Conservation (phyloP, 23 red algal species). For the Gracilaria vermiculophylla region DNA sequence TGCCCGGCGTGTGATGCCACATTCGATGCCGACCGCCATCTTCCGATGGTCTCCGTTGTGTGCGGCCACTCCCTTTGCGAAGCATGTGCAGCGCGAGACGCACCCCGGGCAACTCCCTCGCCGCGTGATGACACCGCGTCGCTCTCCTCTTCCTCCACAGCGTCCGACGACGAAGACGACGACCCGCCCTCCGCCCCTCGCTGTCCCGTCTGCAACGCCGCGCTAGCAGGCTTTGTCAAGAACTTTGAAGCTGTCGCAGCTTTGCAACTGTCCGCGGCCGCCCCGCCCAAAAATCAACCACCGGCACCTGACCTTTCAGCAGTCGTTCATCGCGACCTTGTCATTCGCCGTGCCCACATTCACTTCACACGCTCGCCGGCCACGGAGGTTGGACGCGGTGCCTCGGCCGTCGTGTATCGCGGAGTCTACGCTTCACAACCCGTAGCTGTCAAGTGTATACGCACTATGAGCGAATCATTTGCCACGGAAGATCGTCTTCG, state of each 20-base stretch:
- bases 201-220: constrained; percentile 46
- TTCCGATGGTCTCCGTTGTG: constrained; percentile 73
- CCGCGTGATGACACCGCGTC: constrained; percentile 6
- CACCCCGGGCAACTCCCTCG: background rate
- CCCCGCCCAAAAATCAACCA: background rate
- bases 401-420: constrained; percentile 46
- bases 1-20: constrained; percentile 32
- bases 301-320: constrained; percentile 44
- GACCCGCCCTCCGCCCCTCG: constrained; percentile 11
- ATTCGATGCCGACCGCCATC: constrained; percentile 29
- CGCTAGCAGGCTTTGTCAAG: constrained; percentile 60
- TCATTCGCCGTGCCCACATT: constrained; percentile 45
- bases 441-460: constrained; percentile 66
- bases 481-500: constrained; percentile 55
- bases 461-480: constrained; percentile 54
- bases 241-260: constrained; percentile 68
- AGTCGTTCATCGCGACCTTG: constrained; percentile 52
- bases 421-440: constrained; percentile 20
- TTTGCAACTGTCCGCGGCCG: background rate
- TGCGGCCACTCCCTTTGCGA: constrained; percentile 71
- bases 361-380: constrained; percentile 42
- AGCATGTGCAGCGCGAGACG: background rate
- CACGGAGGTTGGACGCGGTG: constrained; percentile 41
- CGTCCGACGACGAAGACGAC: constrained; percentile 26
- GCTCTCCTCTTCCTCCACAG: constrained; percentile 30